Base-by-base conservation (phyloP, 768 basidiomycete species). In the Pholiota microspora region DNA sequence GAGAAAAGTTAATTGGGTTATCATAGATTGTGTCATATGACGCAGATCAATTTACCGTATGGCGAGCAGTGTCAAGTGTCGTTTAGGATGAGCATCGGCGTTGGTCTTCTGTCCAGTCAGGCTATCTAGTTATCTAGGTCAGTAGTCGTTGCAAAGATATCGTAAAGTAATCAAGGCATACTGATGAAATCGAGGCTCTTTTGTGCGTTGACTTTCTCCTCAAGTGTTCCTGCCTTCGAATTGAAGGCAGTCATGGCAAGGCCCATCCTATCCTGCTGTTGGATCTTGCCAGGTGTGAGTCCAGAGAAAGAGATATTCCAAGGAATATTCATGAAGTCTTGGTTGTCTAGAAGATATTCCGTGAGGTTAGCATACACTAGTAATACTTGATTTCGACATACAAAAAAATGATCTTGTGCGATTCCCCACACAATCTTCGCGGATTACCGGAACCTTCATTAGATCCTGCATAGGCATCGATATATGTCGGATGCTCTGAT, bases 251-350 rank as follows among this genome's bases (percentile, higher is more conserved):
- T 40, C 0, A 47, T 27, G n/a, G 44, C 12, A 18, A 28, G 47
- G n/a, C 53, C 49, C 13, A 64, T 31, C 4, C 49, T 48, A 48
- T 70, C 63, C 0, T 59, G 56, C 16, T 65, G 16, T 1, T 55
- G 21, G 10, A 66, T 45, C 49, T 69, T 70, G 2, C 23, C 58
- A 4, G 63, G 65, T 2, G 67, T 56, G 15, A 55, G 57, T 9
- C 66, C 69, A 0, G 69, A 66, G 31, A 66, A 71, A 1, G 64
- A 62, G 27, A 75, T 56, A 3, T 67, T 68, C 73, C 73, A 74
- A 7, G 59, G 64, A 8, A 75, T 57, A n/a, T 71, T 61, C 29
- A 74, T 55, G 23, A 54, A 64, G 16, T 68, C 64, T 29, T 48
- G 49, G 25, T 65, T 67, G 6, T 49, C 40, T 23, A 38, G 12